A percentile compares a stretch with the other conserved stretches of the same genome.
phyloP scores from a whole-genome alignment of 2,329 filamentous ascomycete species.

The Nectriaceae sp. region DNA sequence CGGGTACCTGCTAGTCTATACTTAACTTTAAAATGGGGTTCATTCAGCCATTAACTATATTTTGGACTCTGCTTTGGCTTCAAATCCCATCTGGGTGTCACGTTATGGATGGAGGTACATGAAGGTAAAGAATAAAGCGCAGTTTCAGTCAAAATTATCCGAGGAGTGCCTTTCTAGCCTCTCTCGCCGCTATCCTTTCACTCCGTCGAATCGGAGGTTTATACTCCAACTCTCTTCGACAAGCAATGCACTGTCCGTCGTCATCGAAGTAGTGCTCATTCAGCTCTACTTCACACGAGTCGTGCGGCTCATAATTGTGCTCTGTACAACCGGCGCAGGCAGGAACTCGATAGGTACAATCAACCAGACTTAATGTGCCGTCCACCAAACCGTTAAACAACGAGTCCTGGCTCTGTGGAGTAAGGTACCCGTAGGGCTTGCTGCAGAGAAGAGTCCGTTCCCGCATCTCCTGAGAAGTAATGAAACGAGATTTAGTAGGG shows the following conservation, averaged over 20 bases:
- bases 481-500: not conserved
- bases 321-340: conserved; percentile 6
- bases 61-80: no score
- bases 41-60: no score
- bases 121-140: no score
- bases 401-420: not conserved
- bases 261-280: conserved; percentile 17
- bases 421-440: not conserved
- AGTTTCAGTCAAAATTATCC: no score
- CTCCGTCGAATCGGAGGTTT: no score
- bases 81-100: no score
- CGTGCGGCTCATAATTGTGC: conserved; percentile 3
- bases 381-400: not conserved
- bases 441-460: not conserved
- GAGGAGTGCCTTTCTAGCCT: no score
- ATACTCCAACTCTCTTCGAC: conserved; percentile 7
- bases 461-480: not conserved
- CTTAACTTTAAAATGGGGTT: no score
- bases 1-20: no score
- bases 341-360: conserved; percentile 9
- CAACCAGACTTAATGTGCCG: not conserved
- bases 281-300: conserved; percentile 8
- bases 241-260: conserved; percentile 17
- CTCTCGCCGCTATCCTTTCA: no score
- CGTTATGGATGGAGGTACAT: no score